phyloP scores from a whole-genome alignment of 345 rosid species.

The Ailanthus altissimus region DNA sequence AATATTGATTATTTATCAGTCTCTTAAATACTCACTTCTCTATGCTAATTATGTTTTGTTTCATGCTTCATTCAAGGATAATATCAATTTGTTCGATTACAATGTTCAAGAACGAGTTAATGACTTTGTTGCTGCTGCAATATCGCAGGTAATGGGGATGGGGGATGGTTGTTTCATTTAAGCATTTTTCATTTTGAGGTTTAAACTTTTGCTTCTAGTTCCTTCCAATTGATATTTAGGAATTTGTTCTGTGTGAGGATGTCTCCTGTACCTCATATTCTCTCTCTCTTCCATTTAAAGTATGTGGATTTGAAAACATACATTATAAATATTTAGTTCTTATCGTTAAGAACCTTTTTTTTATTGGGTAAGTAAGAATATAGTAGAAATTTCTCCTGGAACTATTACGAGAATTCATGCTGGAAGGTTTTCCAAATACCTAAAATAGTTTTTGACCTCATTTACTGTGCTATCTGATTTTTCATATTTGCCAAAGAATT shows the following conservation, averaged over 20 bases:
- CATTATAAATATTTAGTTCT: background rate
- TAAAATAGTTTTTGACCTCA: background rate
- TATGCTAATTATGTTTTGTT: conserved; percentile 27
- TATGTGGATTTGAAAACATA: background rate
- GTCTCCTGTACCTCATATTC: background rate
- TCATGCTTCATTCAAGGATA: conserved; percentile 60
- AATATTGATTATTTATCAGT: conserved; percentile 14
- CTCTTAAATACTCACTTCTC: conserved; percentile 10
- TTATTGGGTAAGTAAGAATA: background rate
- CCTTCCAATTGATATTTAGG: background rate
- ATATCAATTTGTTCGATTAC: conserved; percentile 79
- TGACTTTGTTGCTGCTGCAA: conserved; percentile 90
- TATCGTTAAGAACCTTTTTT: background rate
- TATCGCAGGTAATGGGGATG: conserved; percentile 64
- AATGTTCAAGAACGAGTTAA: conserved; percentile 92
- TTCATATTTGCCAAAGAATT: too few relatives aligned
- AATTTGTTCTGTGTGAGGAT: background rate
- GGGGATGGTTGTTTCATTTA: background rate
- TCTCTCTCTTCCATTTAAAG: background rate
- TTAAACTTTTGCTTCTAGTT: conserved; percentile 10
- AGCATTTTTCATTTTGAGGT: conserved; percentile 13
- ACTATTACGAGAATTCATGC: background rate
- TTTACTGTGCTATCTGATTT: background rate
- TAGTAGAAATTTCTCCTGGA: background rate
- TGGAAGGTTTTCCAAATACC: background rate